Percentiles rank a stretch among this genome's conserved stretches.
Conservation (phyloP, 23 red algal genomes). For the Chondrus crispus region DNA sequence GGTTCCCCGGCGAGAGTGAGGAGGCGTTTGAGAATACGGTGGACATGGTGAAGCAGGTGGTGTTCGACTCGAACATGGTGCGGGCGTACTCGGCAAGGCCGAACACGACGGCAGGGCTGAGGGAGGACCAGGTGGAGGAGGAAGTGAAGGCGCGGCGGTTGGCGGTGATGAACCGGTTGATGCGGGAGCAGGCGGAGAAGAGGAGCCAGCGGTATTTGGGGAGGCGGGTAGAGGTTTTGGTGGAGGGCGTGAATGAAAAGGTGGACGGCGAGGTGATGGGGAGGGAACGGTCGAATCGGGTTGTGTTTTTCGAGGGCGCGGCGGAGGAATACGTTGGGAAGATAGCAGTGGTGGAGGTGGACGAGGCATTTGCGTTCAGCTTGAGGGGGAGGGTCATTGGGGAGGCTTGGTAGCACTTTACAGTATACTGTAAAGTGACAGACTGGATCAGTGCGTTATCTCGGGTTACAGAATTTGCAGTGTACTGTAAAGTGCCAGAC, state of each 20-base stretch:
- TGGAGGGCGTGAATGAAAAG: slow-evolving; percentile 65
- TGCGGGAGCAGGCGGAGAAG: slow-evolving; percentile 40
- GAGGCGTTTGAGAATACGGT: slow-evolving; percentile 82
- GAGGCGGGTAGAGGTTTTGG: slow-evolving; percentile 74
- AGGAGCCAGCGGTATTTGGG: slow-evolving; percentile 80
- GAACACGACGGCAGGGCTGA: slow-evolving; percentile 62
- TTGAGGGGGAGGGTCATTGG: slow-evolving; percentile 24
- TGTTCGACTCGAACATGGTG: slow-evolving; percentile 80
- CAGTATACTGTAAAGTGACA: too few relatives aligned
- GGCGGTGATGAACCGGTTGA: slow-evolving; percentile 63
- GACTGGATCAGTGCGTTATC: too few relatives aligned
- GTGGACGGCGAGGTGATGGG: slow-evolving; percentile 54
- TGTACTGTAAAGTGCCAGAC: too few relatives aligned
- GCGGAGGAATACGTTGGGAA: slow-evolving; percentile 35
- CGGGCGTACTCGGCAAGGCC: slow-evolving; percentile 92
- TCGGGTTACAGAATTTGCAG: too few relatives aligned
- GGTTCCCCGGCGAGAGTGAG: slow-evolving; percentile 89
- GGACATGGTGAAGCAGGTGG: slow-evolving; percentile 53
- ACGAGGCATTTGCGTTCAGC: slow-evolving; percentile 66
- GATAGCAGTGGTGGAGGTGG: slow-evolving; percentile 47
- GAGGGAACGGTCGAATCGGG: slow-evolving; percentile 52
- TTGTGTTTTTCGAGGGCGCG: slow-evolving; percentile 62
- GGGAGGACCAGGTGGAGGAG: slow-evolving; percentile 71
- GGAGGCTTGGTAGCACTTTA: not conserved
- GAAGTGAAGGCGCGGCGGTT: slow-evolving; percentile 71